Conservation (phyloP, 2,329 filamentous ascomycete species). For the Ophiostoma triangulosporum region DNA sequence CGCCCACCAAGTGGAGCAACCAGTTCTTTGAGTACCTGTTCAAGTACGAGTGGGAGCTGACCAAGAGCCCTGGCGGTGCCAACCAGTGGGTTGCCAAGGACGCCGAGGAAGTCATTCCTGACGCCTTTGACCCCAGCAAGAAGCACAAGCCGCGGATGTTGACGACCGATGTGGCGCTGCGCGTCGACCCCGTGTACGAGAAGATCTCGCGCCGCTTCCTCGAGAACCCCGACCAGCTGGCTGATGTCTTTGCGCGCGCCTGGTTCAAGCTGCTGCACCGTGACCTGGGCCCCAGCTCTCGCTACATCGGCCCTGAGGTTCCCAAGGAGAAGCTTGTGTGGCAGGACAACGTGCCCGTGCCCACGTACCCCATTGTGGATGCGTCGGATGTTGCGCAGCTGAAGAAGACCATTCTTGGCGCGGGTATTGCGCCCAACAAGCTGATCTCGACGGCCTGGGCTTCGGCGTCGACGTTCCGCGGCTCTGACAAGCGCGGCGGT, state of each 20-base stretch:
- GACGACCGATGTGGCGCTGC: conserved; percentile 60
- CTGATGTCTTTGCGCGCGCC: conserved; percentile 55
- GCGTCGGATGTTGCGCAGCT: conserved; percentile 49
- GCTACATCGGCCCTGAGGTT: conserved; percentile 63
- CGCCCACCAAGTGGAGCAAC: conserved; percentile 64
- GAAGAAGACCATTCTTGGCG: conserved; percentile 53
- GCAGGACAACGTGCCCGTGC: conserved; percentile 58
- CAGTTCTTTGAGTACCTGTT: conserved; percentile 63
- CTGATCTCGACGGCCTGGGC: conserved; percentile 56
- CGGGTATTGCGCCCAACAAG: background rate
- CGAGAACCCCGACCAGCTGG: conserved; percentile 54
- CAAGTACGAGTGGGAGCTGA: conserved; percentile 65
- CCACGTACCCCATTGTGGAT: conserved; percentile 43
- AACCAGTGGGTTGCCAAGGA: conserved; percentile 67
- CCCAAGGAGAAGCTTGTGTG: conserved; percentile 48
- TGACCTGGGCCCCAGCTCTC: conserved; percentile 58
- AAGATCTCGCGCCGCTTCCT: conserved; percentile 62
- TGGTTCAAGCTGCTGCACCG: conserved; percentile 80
- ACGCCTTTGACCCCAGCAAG: conserved; percentile 55
- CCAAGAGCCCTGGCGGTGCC: conserved; percentile 62
- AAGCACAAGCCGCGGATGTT: conserved; percentile 67
- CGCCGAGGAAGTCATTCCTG: conserved; percentile 51
- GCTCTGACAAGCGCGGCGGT: conserved; percentile 68
- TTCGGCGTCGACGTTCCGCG: conserved; percentile 58
- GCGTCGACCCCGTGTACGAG: conserved; percentile 58